Conservation (phyloP, 371 early-diverging fungal species). For the Lichtheimia ornata region DNA sequence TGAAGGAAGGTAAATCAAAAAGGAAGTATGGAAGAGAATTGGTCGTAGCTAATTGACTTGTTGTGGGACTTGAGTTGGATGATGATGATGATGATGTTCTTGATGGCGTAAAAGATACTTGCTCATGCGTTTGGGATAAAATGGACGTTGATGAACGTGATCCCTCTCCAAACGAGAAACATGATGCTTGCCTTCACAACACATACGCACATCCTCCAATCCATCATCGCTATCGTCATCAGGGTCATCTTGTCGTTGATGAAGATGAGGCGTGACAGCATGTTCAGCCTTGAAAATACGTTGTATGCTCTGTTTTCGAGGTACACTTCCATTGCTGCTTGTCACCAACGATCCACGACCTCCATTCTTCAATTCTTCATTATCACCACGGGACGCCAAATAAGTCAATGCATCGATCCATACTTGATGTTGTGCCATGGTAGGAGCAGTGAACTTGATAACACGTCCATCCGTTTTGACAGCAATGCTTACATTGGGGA, state of each 20-base stretch:
- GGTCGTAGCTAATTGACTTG: no score
- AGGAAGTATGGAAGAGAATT: no score
- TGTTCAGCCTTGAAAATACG: neutral
- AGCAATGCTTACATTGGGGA: constrained; percentile 62
- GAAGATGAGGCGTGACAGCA: neutral
- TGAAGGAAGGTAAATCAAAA: no score
- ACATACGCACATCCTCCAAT: constrained; percentile 54
- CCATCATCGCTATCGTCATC: constrained; percentile 42
- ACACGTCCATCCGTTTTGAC: constrained; percentile 67
- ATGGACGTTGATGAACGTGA: constrained; percentile 24
- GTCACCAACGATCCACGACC: neutral
- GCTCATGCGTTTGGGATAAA: constrained; percentile 21
- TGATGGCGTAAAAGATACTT: constrained; percentile 2
- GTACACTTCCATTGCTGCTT: neutral
- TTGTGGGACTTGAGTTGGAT: no score
- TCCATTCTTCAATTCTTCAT: constrained; percentile 8
- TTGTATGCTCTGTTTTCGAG: constrained; percentile 9
- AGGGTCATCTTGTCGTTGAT: constrained; percentile 1
- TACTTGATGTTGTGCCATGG: constrained; percentile 65
- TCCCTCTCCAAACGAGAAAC: constrained; percentile 35
- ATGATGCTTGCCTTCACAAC: constrained; percentile 58
- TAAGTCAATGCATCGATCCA: constrained; percentile 60
- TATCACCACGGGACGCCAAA: constrained; percentile 23
- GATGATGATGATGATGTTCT: no score
- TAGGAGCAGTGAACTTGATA: constrained; percentile 71